Conservation (phyloP, 1,284 basidiomycete genomes). For the Puccinia horiana region DNA sequence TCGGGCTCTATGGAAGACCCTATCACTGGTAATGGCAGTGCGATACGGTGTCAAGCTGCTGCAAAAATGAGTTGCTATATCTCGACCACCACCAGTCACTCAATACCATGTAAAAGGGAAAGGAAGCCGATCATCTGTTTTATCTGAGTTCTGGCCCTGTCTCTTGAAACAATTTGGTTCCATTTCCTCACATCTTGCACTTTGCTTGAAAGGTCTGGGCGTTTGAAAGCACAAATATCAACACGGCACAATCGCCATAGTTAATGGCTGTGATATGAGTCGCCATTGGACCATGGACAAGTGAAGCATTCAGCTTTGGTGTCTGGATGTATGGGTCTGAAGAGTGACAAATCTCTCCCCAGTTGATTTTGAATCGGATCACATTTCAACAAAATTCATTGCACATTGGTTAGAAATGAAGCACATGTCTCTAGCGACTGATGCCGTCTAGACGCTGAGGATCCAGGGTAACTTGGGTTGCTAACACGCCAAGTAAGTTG, state of each 20-base stretch:
- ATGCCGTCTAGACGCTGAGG: neutral
- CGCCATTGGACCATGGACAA: neutral
- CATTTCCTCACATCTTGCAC: neutral
- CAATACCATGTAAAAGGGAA: neutral
- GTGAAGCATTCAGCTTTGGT: neutral
- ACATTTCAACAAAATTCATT: neutral
- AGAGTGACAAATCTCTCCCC: neutral
- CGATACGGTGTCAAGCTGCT: conserved; percentile 34
- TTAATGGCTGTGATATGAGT: neutral
- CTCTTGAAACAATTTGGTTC: neutral
- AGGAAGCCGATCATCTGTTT: neutral
- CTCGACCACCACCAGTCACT: neutral
- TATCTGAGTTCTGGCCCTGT: neutral
- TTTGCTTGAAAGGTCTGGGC: neutral
- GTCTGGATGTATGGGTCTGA: neutral
- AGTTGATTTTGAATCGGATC: neutral
- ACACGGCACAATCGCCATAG: neutral
- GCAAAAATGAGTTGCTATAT: neutral
- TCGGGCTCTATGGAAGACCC: neutral
- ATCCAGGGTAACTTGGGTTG: neutral
- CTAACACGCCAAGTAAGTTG: neutral
- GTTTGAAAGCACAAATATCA: neutral
- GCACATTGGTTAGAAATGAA: neutral
- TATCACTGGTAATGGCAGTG: conserved; percentile 41
- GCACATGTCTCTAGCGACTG: neutral